phyloP scores from a whole-genome alignment of 225 moss, liverwort and hornwort species.

The Bryum argenteum region DNA sequence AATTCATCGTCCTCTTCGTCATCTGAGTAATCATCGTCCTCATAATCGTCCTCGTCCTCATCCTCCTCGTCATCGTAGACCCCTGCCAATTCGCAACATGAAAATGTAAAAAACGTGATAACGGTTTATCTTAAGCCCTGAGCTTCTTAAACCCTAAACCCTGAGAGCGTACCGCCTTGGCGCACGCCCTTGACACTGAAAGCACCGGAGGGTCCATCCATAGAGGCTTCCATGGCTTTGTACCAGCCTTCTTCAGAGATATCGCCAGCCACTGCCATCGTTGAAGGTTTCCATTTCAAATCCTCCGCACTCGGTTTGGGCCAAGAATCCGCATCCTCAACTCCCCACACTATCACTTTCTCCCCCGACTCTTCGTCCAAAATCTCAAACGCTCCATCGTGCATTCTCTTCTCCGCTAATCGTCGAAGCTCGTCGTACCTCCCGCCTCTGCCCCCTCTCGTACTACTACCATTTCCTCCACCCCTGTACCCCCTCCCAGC shows the following conservation, averaged over 20 bases:
- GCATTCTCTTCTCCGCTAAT: slow-evolving; percentile 62
- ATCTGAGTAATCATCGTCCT: slow-evolving; percentile 46
- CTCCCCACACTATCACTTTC: slow-evolving; percentile 86
- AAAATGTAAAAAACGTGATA: not conserved
- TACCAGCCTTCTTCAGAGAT: slow-evolving; percentile 85
- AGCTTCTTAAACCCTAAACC: not conserved
- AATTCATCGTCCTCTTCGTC: slow-evolving; percentile 44
- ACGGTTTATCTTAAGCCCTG: slow-evolving; percentile 24
- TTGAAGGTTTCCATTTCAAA: slow-evolving; percentile 74
- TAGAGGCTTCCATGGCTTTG: slow-evolving; percentile 69
- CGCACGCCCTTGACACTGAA: slow-evolving; percentile 84
- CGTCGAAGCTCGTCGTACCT: slow-evolving; percentile 52
- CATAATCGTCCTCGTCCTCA: slow-evolving; percentile 33
- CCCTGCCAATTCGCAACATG: slow-evolving; percentile 24
- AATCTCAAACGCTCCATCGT: slow-evolving; percentile 74
- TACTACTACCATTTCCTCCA: not conserved
- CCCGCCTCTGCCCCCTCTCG: slow-evolving; percentile 26
- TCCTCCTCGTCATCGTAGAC: slow-evolving; percentile 47
- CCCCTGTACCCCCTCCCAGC: slow-evolving; percentile 12
- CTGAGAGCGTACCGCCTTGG: slow-evolving; percentile 53
- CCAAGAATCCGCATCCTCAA: slow-evolving; percentile 61
- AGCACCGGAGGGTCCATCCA: slow-evolving; percentile 60
- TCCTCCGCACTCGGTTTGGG: slow-evolving; percentile 72
- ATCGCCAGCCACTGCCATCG: slow-evolving; percentile 71
- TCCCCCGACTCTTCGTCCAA: slow-evolving; percentile 86